Evolutionary conservation across 106 monocot species (phyloP), one percentile per base, ranked within the genome.

Genomic region (Phalaenopsis equestris): DNA sequence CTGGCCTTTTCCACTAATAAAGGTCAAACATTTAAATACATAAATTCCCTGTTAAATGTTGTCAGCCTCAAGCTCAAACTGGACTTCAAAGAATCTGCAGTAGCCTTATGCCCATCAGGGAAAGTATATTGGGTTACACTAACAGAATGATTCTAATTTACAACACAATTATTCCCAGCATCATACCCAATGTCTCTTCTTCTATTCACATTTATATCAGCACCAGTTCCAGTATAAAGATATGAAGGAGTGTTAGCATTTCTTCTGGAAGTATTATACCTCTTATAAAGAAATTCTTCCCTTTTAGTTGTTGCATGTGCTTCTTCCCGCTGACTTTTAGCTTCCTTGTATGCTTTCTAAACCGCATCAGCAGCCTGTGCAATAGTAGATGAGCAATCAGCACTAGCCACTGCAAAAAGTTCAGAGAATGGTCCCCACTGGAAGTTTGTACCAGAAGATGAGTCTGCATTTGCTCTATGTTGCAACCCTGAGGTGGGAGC

Each of bases 331-430:
- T 87, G 85, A 38, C 79, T 85, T 82, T 74, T 83, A 8, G 82
- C 90, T 80, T 86, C 86, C 57, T 87, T 85, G 76, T 87, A 90
- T 38, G 90, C 78, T 41, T 83, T 80, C 49, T 90, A 85, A 72
- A 87, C 48, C 58, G 85, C 48, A 77, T 75, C 82, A 43, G 79
- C 85, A 48, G 85, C 83, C 65, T 87, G 83, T 17, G 77, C 23
- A 67, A 75, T 49, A 12, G 77, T 39, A 55, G 81, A 75, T 42
- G 73, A 80, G 47, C 78, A 79, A 67, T 81, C 72, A 36, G 81
- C 75, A 83, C 55, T 55, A 39, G 43, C 48, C 75, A 68, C 15
- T 55, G 49, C 19, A 39, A 41, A 68, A 78, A 6, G 41, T 64
- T 37, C 46, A 61, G 67, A 77, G 48, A 72, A 10, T 24, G 87